A percentile compares a stretch with the other conserved stretches of the same genome.
phyloP scores from a whole-genome alignment of 257 asterid species.

The Thymus quinquecostatus region DNA sequence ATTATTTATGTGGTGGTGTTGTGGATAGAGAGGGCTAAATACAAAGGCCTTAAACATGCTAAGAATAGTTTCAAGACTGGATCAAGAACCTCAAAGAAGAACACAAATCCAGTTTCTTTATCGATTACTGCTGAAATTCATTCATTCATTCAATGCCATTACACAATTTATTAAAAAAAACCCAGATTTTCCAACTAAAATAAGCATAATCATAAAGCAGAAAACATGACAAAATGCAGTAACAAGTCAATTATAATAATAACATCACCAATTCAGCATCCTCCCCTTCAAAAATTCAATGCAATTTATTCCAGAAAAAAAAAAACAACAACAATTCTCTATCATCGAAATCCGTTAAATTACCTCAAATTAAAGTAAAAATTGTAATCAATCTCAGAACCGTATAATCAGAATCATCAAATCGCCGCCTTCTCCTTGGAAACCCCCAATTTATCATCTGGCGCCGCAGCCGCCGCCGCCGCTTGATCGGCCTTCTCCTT shows the following conservation, averaged over 20 bases:
- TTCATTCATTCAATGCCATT: no score
- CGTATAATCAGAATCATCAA: constrained; percentile 27
- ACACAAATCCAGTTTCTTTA: no score
- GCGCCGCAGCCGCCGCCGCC: neutral
- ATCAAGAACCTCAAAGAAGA: no score
- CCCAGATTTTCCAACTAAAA: neutral
- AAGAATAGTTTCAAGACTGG: no score
- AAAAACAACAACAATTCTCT: neutral
- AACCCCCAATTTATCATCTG: constrained; percentile 27
- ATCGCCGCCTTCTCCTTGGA: constrained; percentile 32
- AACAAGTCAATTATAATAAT: neutral
- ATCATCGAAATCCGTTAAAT: neutral
- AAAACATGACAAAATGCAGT: neutral
- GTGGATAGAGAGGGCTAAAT: no score
- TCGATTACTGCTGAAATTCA: no score
- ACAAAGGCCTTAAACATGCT: no score
- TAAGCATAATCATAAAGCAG: neutral
- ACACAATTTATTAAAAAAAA: neutral
- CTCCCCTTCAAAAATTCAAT: constrained; percentile 15
- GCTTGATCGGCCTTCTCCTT: constrained; percentile 25
- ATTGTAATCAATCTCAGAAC: constrained; percentile 7
- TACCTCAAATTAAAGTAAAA: constrained; percentile 7
- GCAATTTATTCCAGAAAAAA: constrained; percentile 25
- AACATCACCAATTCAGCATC: constrained; percentile 3
- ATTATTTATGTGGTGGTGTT: no score